These are phyloP conservation scores for Alternaria sp. DNA, from an alignment of 2,329 filamentous ascomycete species.

Conservation along the genomic window DNA sequence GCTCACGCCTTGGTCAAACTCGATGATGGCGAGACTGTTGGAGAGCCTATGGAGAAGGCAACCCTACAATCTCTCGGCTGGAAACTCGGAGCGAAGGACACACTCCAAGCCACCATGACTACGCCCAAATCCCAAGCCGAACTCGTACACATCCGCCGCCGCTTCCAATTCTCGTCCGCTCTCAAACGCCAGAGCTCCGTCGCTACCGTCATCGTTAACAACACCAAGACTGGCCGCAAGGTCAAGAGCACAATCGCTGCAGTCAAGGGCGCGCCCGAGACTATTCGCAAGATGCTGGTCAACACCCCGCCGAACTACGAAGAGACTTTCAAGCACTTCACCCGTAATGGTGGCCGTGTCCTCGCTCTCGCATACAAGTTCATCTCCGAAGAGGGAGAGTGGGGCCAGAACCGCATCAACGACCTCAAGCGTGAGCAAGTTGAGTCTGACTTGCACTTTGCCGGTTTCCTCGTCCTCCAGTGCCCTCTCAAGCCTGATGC, in stretches of 20 bases:
- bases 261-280: conserved; percentile 97
- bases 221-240: conserved; percentile 76
- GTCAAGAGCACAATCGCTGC: conserved; percentile 86
- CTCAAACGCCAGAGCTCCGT: conserved; percentile 96
- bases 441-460: conserved; percentile 83
- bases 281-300: conserved; percentile 90
- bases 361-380: conserved; percentile 94
- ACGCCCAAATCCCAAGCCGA: conserved; percentile 63
- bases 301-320: conserved; percentile 87
- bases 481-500: conserved; percentile 97
- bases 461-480: conserved; percentile 93
- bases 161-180: conserved; percentile 97
- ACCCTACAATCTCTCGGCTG: conserved; percentile 89
- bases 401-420: conserved; percentile 85
- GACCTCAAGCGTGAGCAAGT: conserved; percentile 92
- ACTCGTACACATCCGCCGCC: conserved; percentile 89
- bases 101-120: conserved; percentile 71
- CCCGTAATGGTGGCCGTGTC: conserved; percentile 91
- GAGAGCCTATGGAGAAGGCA: conserved; percentile 98
- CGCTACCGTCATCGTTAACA: conserved; percentile 76
- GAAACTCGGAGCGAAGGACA: conserved; percentile 89
- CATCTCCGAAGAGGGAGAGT: conserved; percentile 78
- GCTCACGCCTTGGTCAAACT: conserved; percentile 95
- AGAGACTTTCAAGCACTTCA: conserved; percentile 98
- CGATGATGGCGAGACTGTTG: conserved; percentile 95